phyloP scores from a whole-genome alignment of 805 yeast genomes.

The Ogataea kodamae region DNA sequence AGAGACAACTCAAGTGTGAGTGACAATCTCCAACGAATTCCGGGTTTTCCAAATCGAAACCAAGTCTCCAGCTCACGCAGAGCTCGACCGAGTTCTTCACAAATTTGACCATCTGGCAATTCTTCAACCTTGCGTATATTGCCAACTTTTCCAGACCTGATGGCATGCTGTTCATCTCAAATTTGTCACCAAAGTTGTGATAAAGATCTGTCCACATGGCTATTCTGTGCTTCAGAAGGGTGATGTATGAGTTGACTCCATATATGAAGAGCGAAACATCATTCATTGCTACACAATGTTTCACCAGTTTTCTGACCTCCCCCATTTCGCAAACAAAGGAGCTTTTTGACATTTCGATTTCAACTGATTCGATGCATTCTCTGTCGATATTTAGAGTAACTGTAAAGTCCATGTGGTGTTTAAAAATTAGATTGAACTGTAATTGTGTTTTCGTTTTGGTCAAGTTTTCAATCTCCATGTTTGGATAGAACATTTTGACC shows the following conservation, averaged over 20 bases:
- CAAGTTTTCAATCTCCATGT: slow-evolving; percentile 22
- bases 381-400: slow-evolving; percentile 11
- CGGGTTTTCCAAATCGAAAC: slow-evolving; percentile 7
- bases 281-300: slow-evolving; percentile 8
- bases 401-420: slow-evolving; percentile 16
- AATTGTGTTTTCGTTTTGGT: slow-evolving; percentile 4
- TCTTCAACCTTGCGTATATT: slow-evolving; percentile 3
- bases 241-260: slow-evolving; percentile 24
- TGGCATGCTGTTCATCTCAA: slow-evolving; percentile 17
- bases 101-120: slow-evolving; percentile 5
- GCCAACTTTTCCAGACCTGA: slow-evolving; percentile 2
- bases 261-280: slow-evolving; percentile 27
- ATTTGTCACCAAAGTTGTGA: slow-evolving; percentile 12
- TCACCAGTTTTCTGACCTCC: slow-evolving; percentile 17
- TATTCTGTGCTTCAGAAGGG: slow-evolving; percentile 18
- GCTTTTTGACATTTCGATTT: slow-evolving; percentile 7
- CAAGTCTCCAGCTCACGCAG: slow-evolving; percentile 15
- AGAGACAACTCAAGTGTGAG: slow-evolving; percentile 14
- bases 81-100: slow-evolving; percentile 1
- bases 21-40: slow-evolving; percentile 21
- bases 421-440: slow-evolving; percentile 16
- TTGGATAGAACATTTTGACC: slow-evolving; percentile 27
- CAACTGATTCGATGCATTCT: slow-evolving; percentile 15
- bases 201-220: slow-evolving; percentile 20
- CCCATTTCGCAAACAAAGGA: slow-evolving; percentile 14